Percentiles rank a stretch among this genome's conserved stretches.
Evolutionary conservation across 116 monocot species (phyloP).

Genomic region (Trichopus zeylanicus): DNA sequence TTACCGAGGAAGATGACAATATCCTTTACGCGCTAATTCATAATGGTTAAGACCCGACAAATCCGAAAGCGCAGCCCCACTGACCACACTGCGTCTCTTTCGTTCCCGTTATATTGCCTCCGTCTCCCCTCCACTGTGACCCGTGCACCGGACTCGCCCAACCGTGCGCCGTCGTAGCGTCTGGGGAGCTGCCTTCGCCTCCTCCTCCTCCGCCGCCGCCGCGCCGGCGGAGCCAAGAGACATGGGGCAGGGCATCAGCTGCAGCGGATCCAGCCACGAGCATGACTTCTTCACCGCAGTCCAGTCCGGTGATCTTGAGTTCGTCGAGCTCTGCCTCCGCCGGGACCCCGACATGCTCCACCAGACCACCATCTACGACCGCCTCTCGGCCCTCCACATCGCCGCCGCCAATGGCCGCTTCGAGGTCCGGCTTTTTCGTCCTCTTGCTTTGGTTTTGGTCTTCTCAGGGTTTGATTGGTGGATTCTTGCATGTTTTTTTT

Average conservation of each 20-base stretch:
- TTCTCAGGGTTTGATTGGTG: no score
- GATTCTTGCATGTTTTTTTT: not conserved
- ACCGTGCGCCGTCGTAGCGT: not conserved
- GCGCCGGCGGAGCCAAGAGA: not conserved
- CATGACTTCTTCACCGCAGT: conserved; percentile 25
- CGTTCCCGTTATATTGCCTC: not conserved
- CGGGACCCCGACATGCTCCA: conserved; percentile 17
- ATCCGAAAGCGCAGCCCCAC: not conserved
- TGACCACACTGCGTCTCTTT: not conserved
- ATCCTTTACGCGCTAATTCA: not conserved
- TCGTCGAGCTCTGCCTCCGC: conserved; percentile 8
- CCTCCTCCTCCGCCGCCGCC: not conserved
- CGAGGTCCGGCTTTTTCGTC: conserved; percentile 3
- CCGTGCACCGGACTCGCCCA: not conserved
- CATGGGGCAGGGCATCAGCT: conserved; percentile 27
- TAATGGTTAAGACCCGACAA: no score
- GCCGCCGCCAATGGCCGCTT: conserved; percentile 33
- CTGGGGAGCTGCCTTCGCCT: no score
- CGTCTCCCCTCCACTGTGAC: not conserved
- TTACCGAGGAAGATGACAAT: not conserved
- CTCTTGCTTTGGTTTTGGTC: not conserved
- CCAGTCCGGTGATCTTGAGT: conserved; percentile 17
- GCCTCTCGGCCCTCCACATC: conserved; percentile 38
- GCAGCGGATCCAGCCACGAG: conserved; percentile 17
- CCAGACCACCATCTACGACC: conserved; percentile 24